Evolutionary conservation across 768 basidiomycete genomes (phyloP).

Genomic region (Hericium alpestre): DNA sequence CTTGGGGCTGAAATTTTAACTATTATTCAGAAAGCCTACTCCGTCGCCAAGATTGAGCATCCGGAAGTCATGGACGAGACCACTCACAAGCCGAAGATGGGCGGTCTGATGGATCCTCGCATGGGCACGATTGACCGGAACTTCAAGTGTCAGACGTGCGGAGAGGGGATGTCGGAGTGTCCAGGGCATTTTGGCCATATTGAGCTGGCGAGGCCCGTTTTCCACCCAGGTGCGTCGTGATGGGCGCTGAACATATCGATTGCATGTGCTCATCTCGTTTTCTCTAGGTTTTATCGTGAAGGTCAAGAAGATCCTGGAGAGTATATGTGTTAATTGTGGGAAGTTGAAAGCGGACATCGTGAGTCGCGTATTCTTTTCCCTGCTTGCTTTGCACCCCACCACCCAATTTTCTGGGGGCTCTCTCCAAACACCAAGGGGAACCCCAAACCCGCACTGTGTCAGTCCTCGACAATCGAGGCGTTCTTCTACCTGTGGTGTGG

Average conservation of each 20-base stretch:
- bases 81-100: constrained; percentile 80
- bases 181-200: constrained; percentile 99
- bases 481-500: constrained; percentile 72
- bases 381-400: constrained; percentile 88
- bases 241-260: background rate
- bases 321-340: constrained; percentile 97
- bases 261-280: background rate
- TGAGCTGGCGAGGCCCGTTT: constrained; percentile 93
- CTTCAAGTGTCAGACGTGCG: constrained; percentile 99
- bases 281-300: constrained; percentile 84
- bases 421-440: constrained; percentile 84
- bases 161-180: constrained; percentile 99
- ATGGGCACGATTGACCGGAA: constrained; percentile 97
- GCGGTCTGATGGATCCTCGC: constrained; percentile 94
- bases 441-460: constrained; percentile 86
- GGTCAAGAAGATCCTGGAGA: constrained; percentile 99
- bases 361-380: constrained; percentile 69
- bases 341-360: constrained; percentile 95
- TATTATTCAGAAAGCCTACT: constrained; percentile 81
- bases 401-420: constrained; percentile 98
- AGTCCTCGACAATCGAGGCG: constrained; percentile 71
- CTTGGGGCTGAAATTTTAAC: background rate
- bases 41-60: constrained; percentile 96
- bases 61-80: constrained; percentile 98
- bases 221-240: constrained; percentile 73